Conservation (phyloP, 129 eudicot genomes). For the Chrysanthemum lavandulifolium region DNA sequence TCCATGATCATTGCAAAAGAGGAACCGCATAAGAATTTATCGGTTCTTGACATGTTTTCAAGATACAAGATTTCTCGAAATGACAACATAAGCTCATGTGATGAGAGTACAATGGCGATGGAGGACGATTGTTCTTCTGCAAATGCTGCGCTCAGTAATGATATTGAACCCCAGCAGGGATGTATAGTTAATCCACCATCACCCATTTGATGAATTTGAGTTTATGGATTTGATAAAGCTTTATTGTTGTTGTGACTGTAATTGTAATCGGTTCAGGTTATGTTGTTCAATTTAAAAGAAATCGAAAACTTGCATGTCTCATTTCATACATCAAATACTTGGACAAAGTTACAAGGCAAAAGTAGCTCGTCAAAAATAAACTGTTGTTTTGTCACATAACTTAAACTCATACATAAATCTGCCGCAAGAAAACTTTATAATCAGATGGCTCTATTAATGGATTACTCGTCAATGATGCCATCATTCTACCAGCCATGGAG, state of each 20-base stretch:
- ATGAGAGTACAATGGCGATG: slow-evolving; percentile 24
- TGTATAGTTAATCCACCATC: slow-evolving; percentile 17
- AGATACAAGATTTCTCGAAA: slow-evolving; percentile 45
- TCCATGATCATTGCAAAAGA: slow-evolving; percentile 29
- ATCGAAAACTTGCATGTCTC: neutral
- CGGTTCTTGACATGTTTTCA: slow-evolving; percentile 55
- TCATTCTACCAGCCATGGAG: slow-evolving; percentile 85
- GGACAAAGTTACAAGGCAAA: slow-evolving; percentile 21
- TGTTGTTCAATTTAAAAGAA: slow-evolving; percentile 5
- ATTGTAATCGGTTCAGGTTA: neutral
- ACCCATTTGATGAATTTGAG: slow-evolving; percentile 13
- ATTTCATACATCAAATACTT: neutral
- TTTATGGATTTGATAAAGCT: neutral
- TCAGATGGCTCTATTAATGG: slow-evolving; percentile 14
- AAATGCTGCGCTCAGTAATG: slow-evolving; percentile 33
- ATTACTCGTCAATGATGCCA: slow-evolving; percentile 1
- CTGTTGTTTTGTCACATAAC: neutral
- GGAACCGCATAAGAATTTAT: slow-evolving; percentile 35
- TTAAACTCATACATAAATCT: slow-evolving; percentile 22
- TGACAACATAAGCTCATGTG: slow-evolving; percentile 19
- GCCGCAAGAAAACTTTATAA: slow-evolving; percentile 25
- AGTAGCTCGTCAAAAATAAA: neutral
- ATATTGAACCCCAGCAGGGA: slow-evolving; percentile 25
- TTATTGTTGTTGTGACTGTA: slow-evolving; percentile 12
- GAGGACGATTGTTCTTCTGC: slow-evolving; percentile 43